Evolutionary conservation across 2,329 filamentous ascomycete species (phyloP), one percentile per base, ranked within the genome.

Genomic region (Apiospora hydei): DNA sequence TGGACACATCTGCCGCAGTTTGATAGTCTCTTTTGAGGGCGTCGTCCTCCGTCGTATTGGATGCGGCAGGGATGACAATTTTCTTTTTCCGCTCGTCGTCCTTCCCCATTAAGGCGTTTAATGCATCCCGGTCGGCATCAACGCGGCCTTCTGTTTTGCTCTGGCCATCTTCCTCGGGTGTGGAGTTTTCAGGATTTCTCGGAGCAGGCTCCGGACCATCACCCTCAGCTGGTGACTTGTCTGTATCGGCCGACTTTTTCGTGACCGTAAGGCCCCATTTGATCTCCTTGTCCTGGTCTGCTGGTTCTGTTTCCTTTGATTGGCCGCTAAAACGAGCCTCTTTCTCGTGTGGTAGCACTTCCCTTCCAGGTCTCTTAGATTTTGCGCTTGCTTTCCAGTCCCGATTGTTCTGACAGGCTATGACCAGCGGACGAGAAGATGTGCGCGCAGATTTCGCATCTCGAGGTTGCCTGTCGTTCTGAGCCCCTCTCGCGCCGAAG

Each of bases 1-100:
- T 93, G 4, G 94, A 92, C 43, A 90, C 87, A 30, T 94, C 93
- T 0, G 94, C 95, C 0, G 94, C 92, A 38, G 88, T 85, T 16
- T 88, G 86, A 43, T 95, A 88, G 80, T 96, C 94, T 38, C 89
- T 88, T 44, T 86, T 86, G 78, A 94, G 95, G 3, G 90, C 91
- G 72, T 93, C 91, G 74, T 88, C 85, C 75, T 93, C 92, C n/a
- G 86, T 87, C 18, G 86, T 78, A 4, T 41, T 68, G 61, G 74
- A 69, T 41, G 71, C 77, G 44, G 80, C 76, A 41, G 84, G 79
- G 72, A 93, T 92, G 21, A 91, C 81, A 16, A 89, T 83, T 72
- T 89, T 79, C 18, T 79, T 79, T 26, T 81, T 77, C 26, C 77
- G 86, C 30, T 83, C 72, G 81, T 78, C 78, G 86, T 83, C 11